Evolutionary conservation across 148 eudicot genomes (phyloP).

Genomic region (Agrostemma githago): DNA sequence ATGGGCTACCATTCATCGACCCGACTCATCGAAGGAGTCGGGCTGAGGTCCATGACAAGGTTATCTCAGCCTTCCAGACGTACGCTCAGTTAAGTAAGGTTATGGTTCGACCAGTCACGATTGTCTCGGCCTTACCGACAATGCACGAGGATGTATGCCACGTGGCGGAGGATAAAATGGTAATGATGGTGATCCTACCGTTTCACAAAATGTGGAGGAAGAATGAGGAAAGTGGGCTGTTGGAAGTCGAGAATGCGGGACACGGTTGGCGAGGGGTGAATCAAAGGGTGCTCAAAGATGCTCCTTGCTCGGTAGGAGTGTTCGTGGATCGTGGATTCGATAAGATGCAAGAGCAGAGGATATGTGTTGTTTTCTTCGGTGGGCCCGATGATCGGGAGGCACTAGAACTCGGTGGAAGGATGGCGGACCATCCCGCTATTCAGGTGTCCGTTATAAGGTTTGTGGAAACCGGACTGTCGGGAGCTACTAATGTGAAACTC

Average conservation of each 20-base stretch:
- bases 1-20: conserved; percentile 43
- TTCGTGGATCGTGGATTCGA: conserved; percentile 71
- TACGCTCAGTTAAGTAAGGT: conserved; percentile 58
- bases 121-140: conserved; percentile 44
- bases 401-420: conserved; percentile 41
- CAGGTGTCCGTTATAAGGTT: conserved; percentile 38
- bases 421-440: conserved; percentile 52
- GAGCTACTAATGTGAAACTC: conserved; percentile 14
- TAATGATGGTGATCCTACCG: conserved; percentile 52
- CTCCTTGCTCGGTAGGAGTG: conserved; percentile 64
- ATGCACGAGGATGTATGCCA: conserved; percentile 68
- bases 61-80: conserved; percentile 53
- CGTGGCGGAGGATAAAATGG: conserved; percentile 47
- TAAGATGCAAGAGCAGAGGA: conserved; percentile 23
- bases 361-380: conserved; percentile 54
- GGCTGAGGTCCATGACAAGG: conserved; percentile 32
- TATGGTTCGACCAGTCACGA: conserved; percentile 43
- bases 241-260: conserved; percentile 49
- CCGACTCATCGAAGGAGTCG: conserved; percentile 15
- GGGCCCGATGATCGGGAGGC: conserved; percentile 64
- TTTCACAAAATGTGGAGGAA: conserved; percentile 61
- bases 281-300: conserved; percentile 47
- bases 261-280: conserved; percentile 48
- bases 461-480: background rate
- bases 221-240: conserved; percentile 21